Base-by-base conservation (phyloP, 2,329 filamentous ascomycete species). In the Colletotrichum camelliae region DNA sequence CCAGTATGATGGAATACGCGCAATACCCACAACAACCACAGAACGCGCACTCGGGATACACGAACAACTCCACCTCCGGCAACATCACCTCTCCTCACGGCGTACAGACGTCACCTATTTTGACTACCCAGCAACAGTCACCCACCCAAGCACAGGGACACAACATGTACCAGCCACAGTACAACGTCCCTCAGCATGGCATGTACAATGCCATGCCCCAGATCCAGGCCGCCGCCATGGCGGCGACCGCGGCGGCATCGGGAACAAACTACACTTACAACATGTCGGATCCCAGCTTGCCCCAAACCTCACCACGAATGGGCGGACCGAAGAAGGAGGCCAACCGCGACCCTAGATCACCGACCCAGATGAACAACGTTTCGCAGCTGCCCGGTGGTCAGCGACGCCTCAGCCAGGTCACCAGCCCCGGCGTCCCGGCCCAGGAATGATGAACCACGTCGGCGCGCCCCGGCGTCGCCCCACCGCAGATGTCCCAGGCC, bases 151-250 rank as follows among this genome's bases (percentile, higher is more conserved):
- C 91, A 81, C 89, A 93, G 79, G 87, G 88, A 66, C 93, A 94
- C 86, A 95, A 93, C 90, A 95, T 93, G 87, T 98, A 98, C 85
- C 92, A 94, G 81, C 91, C 94, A 83, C 89, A 92, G 78, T 96
- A 96, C 83, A 93, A 92, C 74, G 94, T 96, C 73, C 89, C 94
- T 77, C 91, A 93, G 78, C 89, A 92, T 80, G 90, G 90, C 81
- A 95, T 98, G 92, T 93, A 94, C 87, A 98, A 98, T 87, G 93
- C 91, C 74, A 95, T 96, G 85, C 93, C 94, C 39, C 91, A 94
- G 24, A 95, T 96, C 62, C 95, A 98, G 84, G 96, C 96, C 16
- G 96, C 96, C 66, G 96, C 96, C 74, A 97, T 98, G 95, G 96
- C 94, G 60, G 92, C 94, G 27, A 98, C 96, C 1, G 96, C 96